Conservation (phyloP, 2,329 filamentous ascomycete genomes). For the Trichoderma atrobrunneum region DNA sequence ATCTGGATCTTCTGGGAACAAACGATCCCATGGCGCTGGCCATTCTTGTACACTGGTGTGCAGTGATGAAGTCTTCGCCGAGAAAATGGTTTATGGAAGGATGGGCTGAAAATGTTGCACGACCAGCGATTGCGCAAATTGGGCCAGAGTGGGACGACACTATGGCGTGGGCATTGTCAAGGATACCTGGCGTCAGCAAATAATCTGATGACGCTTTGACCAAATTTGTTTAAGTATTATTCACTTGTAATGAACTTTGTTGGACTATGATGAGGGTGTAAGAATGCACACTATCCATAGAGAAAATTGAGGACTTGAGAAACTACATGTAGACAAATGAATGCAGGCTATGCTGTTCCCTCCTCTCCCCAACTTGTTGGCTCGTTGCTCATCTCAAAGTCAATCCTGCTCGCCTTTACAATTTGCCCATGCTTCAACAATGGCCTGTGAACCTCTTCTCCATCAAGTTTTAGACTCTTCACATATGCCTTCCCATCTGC, state of each 20-base stretch:
- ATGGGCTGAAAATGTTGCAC: constrained; percentile 1
- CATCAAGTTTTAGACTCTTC: constrained; percentile 41
- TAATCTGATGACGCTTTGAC: neutral
- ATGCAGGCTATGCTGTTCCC: constrained; percentile 6
- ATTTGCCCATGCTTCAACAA: constrained; percentile 41
- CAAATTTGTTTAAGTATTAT: neutral
- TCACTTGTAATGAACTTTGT: neutral
- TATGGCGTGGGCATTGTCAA: neutral
- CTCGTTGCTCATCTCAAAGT: constrained; percentile 44
- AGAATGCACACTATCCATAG: neutral
- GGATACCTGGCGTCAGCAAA: neutral
- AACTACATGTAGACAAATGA: neutral
- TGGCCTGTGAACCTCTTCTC: constrained; percentile 32
- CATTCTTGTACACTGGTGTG: constrained; percentile 7
- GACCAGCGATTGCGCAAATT: neutral
- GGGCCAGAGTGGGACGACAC: neutral
- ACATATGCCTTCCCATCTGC: constrained; percentile 38
- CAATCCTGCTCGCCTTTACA: constrained; percentile 38
- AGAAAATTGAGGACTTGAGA: neutral
- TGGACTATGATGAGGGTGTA: neutral
- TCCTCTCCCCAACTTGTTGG: constrained; percentile 29
- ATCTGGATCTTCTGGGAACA: neutral
- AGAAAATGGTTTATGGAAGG: constrained; percentile 7
- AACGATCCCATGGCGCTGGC: constrained; percentile 1
- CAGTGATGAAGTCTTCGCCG: constrained; percentile 8